These are phyloP conservation scores for Xylaria hypoxylon DNA, from an alignment of 2,329 filamentous ascomycete genomes.

Conservation along the genomic window DNA sequence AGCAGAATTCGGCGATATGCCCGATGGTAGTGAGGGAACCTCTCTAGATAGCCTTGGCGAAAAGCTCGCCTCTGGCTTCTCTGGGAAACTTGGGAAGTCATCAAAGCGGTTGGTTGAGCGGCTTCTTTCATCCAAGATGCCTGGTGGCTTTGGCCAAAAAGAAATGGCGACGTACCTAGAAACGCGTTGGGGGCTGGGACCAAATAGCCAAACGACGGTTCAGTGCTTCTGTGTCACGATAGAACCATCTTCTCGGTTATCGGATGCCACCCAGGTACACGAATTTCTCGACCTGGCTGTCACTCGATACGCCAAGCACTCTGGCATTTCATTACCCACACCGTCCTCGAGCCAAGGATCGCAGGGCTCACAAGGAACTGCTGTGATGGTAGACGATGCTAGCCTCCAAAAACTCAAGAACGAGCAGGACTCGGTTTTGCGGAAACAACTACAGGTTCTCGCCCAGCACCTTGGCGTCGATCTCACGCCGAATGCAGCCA, in stretches of 20 bases:
- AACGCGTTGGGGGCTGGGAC: slow-evolving; percentile 87
- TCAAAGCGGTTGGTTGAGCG: slow-evolving; percentile 92
- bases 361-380: slow-evolving; percentile 72
- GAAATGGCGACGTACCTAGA: slow-evolving; percentile 94
- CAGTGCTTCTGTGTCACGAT: slow-evolving; percentile 89
- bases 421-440: slow-evolving; percentile 94
- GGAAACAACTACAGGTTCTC: slow-evolving; percentile 95
- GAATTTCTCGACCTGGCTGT: slow-evolving; percentile 87
- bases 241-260: slow-evolving; percentile 89
- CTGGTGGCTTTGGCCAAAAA: slow-evolving; percentile 98
- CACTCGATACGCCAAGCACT: slow-evolving; percentile 87
- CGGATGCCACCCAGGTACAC: slow-evolving; percentile 90
- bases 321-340: slow-evolving; percentile 85
- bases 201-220: slow-evolving; percentile 89
- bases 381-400: slow-evolving; percentile 99
- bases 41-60: slow-evolving; percentile 94
- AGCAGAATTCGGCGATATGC: slow-evolving; percentile 98
- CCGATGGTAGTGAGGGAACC: slow-evolving; percentile 97
- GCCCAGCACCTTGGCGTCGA: slow-evolving; percentile 98
- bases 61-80: slow-evolving; percentile 96
- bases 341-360: slow-evolving; percentile 79
- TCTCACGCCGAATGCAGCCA: slow-evolving; percentile 87
- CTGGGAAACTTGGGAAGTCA: slow-evolving; percentile 96
- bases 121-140: slow-evolving; percentile 98
- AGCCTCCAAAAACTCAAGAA: slow-evolving; percentile 97